Evolutionary conservation across 169 alveolate genomes (phyloP).

Genomic region (Eimeria sp.): DNA sequence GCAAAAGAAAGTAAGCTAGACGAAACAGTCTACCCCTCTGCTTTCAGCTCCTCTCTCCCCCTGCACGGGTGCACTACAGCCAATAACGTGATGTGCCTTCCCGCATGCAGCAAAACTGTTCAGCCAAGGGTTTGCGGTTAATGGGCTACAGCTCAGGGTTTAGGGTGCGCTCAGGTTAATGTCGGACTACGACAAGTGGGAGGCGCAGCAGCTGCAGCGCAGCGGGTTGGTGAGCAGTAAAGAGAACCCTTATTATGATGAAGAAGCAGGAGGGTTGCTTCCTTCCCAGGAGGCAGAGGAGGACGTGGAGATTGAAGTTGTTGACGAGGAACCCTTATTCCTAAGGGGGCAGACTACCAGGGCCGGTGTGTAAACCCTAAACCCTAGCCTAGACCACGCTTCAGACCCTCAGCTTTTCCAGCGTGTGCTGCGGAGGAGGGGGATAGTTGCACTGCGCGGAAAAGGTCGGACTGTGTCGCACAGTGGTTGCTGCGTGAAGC

Average conservation of each 20-base stretch:
- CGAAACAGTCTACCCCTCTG: too few species aligned
- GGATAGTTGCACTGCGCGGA: too few species aligned
- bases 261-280: slow-evolving; percentile 64
- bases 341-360: slow-evolving; percentile 97
- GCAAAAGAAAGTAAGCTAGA: slow-evolving; percentile 67
- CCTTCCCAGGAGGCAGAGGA: slow-evolving; percentile 77
- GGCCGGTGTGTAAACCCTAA: slow-evolving; percentile 68
- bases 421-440: too few species aligned
- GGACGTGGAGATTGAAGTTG: slow-evolving; percentile 82
- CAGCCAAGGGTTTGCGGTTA: background rate
- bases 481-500: background rate
- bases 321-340: slow-evolving; percentile 96
- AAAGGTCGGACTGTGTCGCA: too few species aligned
- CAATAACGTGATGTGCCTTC: too few species aligned
- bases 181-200: slow-evolving; percentile 86
- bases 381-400: background rate
- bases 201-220: slow-evolving; percentile 83
- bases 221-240: slow-evolving; percentile 77
- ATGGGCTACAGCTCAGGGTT: slow-evolving; percentile 1
- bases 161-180: slow-evolving; percentile 45
- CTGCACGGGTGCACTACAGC: too few species aligned
- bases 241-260: slow-evolving; percentile 67
- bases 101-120: too few species aligned
- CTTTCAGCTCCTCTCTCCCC: too few species aligned
- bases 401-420: too few species aligned